A percentile compares a stretch with the other conserved stretches of the same genome.
phyloP scores from a whole-genome alignment of 2,329 filamentous ascomycete species.

The Fusarium sp. region DNA sequence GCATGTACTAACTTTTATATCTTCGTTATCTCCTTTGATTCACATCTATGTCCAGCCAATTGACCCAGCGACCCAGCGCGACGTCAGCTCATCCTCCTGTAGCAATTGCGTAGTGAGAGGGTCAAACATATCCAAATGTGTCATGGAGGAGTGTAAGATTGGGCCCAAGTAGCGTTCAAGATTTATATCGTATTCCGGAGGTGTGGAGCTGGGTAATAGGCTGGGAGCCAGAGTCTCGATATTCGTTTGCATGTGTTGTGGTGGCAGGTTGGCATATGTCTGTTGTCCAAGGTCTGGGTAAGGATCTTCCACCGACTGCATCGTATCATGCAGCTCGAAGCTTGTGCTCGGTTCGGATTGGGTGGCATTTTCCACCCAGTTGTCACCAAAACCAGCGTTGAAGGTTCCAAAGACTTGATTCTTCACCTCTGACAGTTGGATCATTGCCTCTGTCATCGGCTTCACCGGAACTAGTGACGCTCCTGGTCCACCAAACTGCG shows the following conservation, averaged over 20 bases:
- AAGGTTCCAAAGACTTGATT: constrained; percentile 16
- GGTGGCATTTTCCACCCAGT: constrained; percentile 2
- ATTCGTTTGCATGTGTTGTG: background rate
- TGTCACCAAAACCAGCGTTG: constrained; percentile 15
- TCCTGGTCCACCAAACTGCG: constrained; percentile 2
- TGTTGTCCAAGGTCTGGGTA: background rate
- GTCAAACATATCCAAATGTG: background rate
- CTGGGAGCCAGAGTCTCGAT: background rate
- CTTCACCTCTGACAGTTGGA: constrained; percentile 19
- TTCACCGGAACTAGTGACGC: background rate
- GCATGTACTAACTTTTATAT: no score
- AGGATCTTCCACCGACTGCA: background rate
- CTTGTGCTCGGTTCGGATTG: background rate
- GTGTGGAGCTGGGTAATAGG: no score
- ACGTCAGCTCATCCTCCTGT: no score
- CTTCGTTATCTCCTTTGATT: no score
- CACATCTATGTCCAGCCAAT: no score
- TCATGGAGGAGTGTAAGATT: background rate
- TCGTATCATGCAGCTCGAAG: background rate
- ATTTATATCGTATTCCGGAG: no score
- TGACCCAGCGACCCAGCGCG: no score
- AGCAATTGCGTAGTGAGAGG: no score
- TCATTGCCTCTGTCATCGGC: constrained; percentile 18
- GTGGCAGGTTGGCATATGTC: background rate
- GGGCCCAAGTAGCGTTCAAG: no score